Percentiles rank a stretch among this genome's conserved stretches.
Conservation (phyloP, 2,329 filamentous ascomycete genomes). For the Dothistroma pini region DNA sequence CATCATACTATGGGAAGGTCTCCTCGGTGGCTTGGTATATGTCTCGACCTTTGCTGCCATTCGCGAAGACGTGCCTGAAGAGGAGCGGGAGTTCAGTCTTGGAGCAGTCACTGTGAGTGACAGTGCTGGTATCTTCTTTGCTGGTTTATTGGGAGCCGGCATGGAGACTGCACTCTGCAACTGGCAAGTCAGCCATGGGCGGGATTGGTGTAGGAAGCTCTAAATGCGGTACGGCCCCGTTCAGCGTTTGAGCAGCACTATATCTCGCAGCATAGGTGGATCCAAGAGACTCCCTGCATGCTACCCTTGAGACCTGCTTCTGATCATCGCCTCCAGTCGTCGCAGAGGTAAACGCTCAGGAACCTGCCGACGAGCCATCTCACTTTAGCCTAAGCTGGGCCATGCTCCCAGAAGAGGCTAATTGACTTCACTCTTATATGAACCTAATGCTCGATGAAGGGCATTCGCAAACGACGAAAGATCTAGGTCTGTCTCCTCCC, state of each 20-base stretch:
- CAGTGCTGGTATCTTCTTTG: constrained; percentile 83
- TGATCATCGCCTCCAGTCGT: background rate
- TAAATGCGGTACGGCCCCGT: constrained; percentile 8
- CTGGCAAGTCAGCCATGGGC: constrained; percentile 78
- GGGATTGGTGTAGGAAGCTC: constrained; percentile 52
- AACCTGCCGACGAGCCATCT: background rate
- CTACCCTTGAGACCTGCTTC: background rate
- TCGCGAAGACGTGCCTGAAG: constrained; percentile 70
- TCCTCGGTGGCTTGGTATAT: constrained; percentile 88
- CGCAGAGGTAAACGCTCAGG: background rate
- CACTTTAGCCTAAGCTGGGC: background rate
- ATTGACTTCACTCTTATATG: background rate
- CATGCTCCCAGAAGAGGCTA: background rate
- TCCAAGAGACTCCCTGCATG: background rate
- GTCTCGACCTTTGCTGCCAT: constrained; percentile 97
- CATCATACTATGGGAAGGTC: constrained; percentile 89
- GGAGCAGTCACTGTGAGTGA: constrained; percentile 90
- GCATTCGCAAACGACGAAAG: background rate
- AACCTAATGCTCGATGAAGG: background rate
- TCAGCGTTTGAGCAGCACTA: background rate
- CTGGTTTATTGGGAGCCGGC: constrained; percentile 76
- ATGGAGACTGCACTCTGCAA: constrained; percentile 78
- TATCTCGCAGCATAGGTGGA: background rate
- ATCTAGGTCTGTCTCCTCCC: background rate
- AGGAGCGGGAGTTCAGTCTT: constrained; percentile 86